Evolutionary conservation across 2,329 filamentous ascomycete species (phyloP), one percentile per base, ranked within the genome.

Genomic region (Botrytis tulipae): DNA sequence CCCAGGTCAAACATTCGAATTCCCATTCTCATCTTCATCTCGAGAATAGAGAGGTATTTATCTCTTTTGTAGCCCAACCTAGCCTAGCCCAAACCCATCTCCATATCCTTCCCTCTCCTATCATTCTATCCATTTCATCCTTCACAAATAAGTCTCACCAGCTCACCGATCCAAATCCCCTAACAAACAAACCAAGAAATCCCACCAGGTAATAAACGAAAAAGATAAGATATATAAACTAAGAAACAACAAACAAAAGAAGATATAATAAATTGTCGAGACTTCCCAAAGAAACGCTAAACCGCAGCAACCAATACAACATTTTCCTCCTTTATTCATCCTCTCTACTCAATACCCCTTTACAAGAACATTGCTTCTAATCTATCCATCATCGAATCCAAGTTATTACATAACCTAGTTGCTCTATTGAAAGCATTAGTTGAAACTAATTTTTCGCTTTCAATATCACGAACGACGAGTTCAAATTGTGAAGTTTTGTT

Each of bases 401-500:
- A 76, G 46, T 76, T 73, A 16, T 75, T 72, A 48, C 76, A 70
- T 59, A 81, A 70, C 63, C 77, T 73, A 59, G 78, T 75, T 5
- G 78, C 74, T 61, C 75, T 76, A 35, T 71, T 61, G 48, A 80
- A 75, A 20, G 76, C 76, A 32, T 75, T 73, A 42, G 77, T 71
- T 18, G 73, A 70, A 25, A 73, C 40, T 35, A 72, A 80, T 70
- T 87, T 86, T 74, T 87, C 84, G 1, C 85, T 86, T 74, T 87
- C 84, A 1, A 85, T 84, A 40, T 84, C 85, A 72, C 40, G 29
- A 22, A 92, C 87, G 44, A 92, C 84, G n/a, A 94, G 86, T 76
- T 92, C 88, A 78, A 88, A 89, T 67, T 88, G 86, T 22, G 88
- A 84, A 4, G 86, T 83, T 85, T 95, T 95, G 78, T 92, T 90